These are phyloP conservation scores for Artemisia argyi DNA, from an alignment of 129 eudicot species.

Conservation along the genomic window DNA sequence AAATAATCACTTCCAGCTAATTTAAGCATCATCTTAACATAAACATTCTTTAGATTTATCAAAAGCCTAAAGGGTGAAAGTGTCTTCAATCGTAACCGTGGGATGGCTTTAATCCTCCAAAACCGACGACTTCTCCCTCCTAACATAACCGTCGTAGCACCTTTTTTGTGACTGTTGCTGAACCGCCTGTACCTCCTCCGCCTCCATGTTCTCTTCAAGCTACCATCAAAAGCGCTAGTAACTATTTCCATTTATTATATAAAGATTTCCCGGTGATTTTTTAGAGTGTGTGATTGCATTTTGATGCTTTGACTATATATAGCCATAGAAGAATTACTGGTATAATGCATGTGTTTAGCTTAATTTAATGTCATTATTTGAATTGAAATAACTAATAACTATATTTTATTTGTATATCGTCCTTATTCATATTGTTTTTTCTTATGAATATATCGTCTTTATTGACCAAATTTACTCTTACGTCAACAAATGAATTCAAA, in stretches of 20 bases:
- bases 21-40: slow-evolving; percentile 57
- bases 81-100: slow-evolving; percentile 38
- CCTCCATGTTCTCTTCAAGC: slow-evolving; percentile 31
- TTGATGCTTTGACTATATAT: slow-evolving; percentile 17
- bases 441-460: slow-evolving; percentile 1
- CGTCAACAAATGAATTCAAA: neutral
- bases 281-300: slow-evolving; percentile 15
- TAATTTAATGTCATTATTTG: neutral
- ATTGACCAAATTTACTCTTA: neutral
- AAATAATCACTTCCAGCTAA: slow-evolving; percentile 22
- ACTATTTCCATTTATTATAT: slow-evolving; percentile 35
- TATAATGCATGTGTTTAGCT: neutral
- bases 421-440: too few relatives aligned
- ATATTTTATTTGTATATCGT: neutral
- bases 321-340: neutral
- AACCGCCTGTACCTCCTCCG: slow-evolving; percentile 39
- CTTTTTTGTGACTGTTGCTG: slow-evolving; percentile 20
- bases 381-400: too few relatives aligned
- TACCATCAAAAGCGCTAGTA: slow-evolving; percentile 23
- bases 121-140: slow-evolving; percentile 35
- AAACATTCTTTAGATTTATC: slow-evolving; percentile 54
- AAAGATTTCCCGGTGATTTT: neutral
- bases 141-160: slow-evolving; percentile 29
- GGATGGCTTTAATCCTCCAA: slow-evolving; percentile 49
- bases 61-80: slow-evolving; percentile 52